Base-by-base conservation (phyloP, 176 grass and related monocot genomes). In the Musa schizocarpa region DNA sequence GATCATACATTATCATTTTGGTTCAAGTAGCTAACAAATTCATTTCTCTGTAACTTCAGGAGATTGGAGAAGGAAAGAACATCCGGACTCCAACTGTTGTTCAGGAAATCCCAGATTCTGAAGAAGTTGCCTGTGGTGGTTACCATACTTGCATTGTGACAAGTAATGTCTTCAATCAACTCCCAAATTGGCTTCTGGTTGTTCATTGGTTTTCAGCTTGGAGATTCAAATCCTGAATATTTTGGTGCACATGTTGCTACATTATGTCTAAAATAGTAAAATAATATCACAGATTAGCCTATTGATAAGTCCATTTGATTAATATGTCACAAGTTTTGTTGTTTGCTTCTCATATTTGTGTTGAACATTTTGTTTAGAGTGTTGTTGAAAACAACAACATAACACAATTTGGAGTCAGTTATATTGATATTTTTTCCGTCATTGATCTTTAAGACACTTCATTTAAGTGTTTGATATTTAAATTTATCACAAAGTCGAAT, bases 41-140 rank as follows among this genome's bases (percentile, higher is more conserved):
- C 1, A 43, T 70, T 53, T 53, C 51, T 14, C 52, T 49, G 8
- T 17, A 64, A 50, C 11, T 2, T 63, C 23, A 76, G 74, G 58
- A 48, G 50, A 88, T 97, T 83, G 84, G 90, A 83, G 80, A 78
- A 88, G 75, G 82, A 81, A 88, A 85, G 79, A 83, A 86, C 87
- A 85, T 69, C 64, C 83, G 70, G 43, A 85, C 64, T 84, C 94
- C 88, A 88, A 82, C 61, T 78, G 67, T 75, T 80, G 80, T 98
- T 77, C 76, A 82, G 68, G 90, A 93, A 50, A 49, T 98, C 77
- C 86, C 86, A 19, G 89, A 89, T 87, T 89, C 86, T 0, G 66
- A 88, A 76, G 87, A 79, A 83, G 90, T 98, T 89, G 80, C 94
- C 79, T 98, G 94, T 87, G 94, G 90, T 73, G 90, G 94, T 76